Percentiles rank a stretch among this genome's conserved stretches.
These are phyloP conservation scores for Spergularia marina DNA, from an alignment of 148 eudicot genomes.

Conservation along the genomic window DNA sequence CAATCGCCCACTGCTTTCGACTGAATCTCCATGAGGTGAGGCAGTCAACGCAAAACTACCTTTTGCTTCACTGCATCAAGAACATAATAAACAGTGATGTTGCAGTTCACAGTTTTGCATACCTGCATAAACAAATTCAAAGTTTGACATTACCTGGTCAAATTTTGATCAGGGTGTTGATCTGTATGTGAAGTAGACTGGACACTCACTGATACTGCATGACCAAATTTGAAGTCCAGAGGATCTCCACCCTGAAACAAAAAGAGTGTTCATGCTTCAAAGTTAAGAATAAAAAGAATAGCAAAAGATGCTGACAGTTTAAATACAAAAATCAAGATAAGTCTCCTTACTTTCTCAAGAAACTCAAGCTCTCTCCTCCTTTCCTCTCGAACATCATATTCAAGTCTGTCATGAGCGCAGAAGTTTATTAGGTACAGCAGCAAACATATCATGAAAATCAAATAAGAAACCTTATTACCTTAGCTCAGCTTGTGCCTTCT, in stretches of 20 bases:
- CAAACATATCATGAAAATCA: conserved; percentile 13
- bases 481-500: conserved; percentile 82
- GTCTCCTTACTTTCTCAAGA: conserved; percentile 78
- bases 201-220: conserved; percentile 64
- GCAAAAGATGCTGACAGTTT: conserved; percentile 14
- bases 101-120: not conserved
- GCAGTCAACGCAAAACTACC: conserved; percentile 80
- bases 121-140: conserved; percentile 5
- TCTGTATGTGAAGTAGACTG: conserved; percentile 76
- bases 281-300: not conserved
- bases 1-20: conserved; percentile 87
- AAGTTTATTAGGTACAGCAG: conserved; percentile 18
- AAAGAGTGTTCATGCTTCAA: conserved; percentile 8
- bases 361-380: conserved; percentile 88
- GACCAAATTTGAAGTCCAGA: conserved; percentile 72
- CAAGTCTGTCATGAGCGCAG: conserved; percentile 58
- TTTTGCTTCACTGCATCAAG: conserved; percentile 71
- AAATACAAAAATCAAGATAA: not conserved
- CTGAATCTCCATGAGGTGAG: conserved; percentile 89
- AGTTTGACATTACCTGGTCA: conserved; percentile 48
- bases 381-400: conserved; percentile 76
- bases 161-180: conserved; percentile 61
- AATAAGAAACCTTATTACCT: conserved; percentile 42
- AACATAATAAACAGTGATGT: conserved; percentile 2
- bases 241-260: conserved; percentile 86